phyloP scores from a whole-genome alignment of 345 rosid species.

The Brassica carinata region DNA sequence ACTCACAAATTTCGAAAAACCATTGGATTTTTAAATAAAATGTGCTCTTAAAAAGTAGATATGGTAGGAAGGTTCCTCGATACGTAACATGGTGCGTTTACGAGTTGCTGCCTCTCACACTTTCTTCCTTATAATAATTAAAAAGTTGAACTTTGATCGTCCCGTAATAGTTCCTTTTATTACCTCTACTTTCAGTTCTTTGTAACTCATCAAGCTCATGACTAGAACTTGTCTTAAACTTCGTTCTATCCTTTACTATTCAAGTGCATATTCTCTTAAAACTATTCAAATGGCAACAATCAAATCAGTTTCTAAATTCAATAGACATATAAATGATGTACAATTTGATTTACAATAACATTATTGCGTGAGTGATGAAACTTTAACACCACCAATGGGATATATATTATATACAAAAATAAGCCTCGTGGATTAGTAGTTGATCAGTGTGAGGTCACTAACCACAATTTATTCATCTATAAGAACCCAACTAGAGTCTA shows the following conservation, averaged over 20 bases:
- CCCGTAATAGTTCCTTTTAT: not conserved
- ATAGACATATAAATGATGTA: not conserved
- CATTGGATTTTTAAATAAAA: not conserved
- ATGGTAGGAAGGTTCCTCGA: not conserved
- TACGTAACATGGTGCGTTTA: not conserved
- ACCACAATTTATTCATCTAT: not conserved
- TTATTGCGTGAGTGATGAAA: not conserved
- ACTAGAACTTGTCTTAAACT: not conserved
- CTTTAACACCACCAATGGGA: not conserved
- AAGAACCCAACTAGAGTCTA: not conserved
- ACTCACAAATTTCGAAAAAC: not conserved
- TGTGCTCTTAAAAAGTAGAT: not conserved
- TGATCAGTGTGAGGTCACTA: not conserved
- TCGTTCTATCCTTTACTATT: not conserved
- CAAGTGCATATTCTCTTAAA: not conserved
- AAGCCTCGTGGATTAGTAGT: not conserved
- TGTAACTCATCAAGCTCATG: not conserved
- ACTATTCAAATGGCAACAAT: not conserved
- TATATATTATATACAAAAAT: not conserved
- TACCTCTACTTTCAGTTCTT: not conserved
- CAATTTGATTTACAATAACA: not conserved
- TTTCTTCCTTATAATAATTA: not conserved
- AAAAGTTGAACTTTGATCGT: not conserved
- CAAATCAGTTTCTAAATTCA: not conserved
- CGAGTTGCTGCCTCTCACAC: conserved; percentile 3